These are phyloP conservation scores for Amanita muscaria DNA, from an alignment of 768 basidiomycete genomes.

Conservation along the genomic window DNA sequence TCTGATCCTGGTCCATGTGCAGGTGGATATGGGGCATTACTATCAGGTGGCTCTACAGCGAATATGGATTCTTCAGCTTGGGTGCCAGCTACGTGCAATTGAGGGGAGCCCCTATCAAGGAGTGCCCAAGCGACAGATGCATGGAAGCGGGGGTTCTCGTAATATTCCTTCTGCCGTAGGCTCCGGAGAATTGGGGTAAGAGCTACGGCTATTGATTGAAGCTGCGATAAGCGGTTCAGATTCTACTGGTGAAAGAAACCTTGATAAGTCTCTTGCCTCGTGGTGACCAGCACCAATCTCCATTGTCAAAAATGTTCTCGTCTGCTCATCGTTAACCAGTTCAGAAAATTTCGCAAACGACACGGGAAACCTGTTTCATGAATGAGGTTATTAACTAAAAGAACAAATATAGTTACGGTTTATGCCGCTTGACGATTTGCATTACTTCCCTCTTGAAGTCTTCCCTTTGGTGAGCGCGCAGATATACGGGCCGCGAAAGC, in stretches of 20 bases:
- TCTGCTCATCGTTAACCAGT: conserved; percentile 72
- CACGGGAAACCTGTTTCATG: conserved; percentile 46
- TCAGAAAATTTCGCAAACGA: conserved; percentile 69
- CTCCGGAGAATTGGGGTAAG: conserved; percentile 49
- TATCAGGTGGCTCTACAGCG: conserved; percentile 12
- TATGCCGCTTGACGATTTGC: conserved; percentile 34
- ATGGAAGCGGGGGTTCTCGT: conserved; percentile 76
- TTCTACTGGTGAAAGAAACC: not conserved
- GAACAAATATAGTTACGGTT: conserved; percentile 31
- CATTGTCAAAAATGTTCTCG: conserved; percentile 70
- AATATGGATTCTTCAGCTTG: conserved; percentile 12
- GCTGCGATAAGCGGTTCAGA: conserved; percentile 32
- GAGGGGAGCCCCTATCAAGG: conserved; percentile 28
- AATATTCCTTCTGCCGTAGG: conserved; percentile 73
- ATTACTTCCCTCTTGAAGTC: conserved; percentile 59
- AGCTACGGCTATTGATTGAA: conserved; percentile 43
- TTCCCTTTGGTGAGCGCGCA: conserved; percentile 73
- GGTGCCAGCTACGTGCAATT: conserved; percentile 5
- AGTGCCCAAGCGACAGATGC: conserved; percentile 86
- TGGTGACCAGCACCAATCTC: conserved; percentile 80
- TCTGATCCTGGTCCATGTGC: conserved; percentile 10
- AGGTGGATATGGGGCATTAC: conserved; percentile 10
- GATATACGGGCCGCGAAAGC: conserved; percentile 71
- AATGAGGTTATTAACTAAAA: not conserved
- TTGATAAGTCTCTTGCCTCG: conserved; percentile 38